Percentiles rank a stretch among this genome's conserved stretches.
phyloP scores from a whole-genome alignment of 2,329 filamentous ascomycete species.

The Beauveria asiatica region DNA sequence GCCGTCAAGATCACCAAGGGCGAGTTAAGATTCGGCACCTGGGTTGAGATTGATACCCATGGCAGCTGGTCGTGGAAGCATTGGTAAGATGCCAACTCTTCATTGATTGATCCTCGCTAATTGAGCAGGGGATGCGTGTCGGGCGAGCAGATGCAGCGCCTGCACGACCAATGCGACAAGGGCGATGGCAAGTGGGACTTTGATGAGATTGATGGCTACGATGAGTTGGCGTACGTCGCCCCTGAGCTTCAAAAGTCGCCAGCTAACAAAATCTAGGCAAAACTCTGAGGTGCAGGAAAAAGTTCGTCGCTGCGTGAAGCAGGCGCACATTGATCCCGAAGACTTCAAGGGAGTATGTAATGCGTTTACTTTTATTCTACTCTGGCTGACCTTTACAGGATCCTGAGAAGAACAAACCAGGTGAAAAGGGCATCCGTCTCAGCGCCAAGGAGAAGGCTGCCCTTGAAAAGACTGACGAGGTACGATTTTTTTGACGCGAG shows the following conservation, averaged over 20 bases:
- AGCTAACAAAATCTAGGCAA: constrained; percentile 23
- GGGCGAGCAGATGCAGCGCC: constrained; percentile 59
- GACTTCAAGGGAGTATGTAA: constrained; percentile 76
- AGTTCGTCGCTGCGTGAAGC: constrained; percentile 59
- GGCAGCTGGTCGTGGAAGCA: constrained; percentile 73
- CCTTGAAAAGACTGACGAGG: constrained; percentile 6
- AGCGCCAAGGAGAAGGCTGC: constrained; percentile 27
- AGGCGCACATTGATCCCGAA: constrained; percentile 74
- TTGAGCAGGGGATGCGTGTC: constrained; percentile 74
- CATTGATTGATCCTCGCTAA: background rate
- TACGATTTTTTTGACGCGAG: background rate
- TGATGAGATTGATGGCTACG: constrained; percentile 69
- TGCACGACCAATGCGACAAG: constrained; percentile 47
- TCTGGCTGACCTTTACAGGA: constrained; percentile 44
- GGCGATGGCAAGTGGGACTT: constrained; percentile 46
- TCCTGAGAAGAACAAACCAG: constrained; percentile 61
- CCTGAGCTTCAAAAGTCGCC: background rate
- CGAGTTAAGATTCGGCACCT: constrained; percentile 67
- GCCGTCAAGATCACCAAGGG: constrained; percentile 68
- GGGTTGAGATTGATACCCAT: constrained; percentile 54
- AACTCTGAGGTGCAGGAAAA: constrained; percentile 62
- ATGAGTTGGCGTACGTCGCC: constrained; percentile 52
- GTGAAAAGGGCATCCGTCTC: constrained; percentile 54
- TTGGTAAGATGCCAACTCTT: constrained; percentile 52
- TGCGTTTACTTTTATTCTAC: background rate